Base-by-base conservation (phyloP, 2,329 filamentous ascomycete genomes). In the Verticillium isaacii region DNA sequence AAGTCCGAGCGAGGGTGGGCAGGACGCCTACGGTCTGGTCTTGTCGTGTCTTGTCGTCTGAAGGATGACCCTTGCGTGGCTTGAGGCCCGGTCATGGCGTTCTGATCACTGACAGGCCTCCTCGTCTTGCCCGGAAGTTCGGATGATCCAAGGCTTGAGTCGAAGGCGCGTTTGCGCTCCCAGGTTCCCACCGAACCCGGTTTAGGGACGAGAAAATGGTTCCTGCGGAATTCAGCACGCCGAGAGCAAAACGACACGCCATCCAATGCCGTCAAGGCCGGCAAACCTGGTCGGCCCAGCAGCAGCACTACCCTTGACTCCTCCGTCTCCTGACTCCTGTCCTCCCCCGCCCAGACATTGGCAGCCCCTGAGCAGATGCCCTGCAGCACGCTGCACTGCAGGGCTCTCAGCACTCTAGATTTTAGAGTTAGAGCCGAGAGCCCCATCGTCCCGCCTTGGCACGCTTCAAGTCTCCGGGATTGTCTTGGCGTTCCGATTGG, bases 401-500 rank as follows among this genome's bases (percentile, higher is more conserved):
- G 8, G 45, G 5, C 45, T 7, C 23, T 52, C n/a, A 25, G 45
- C 45, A 52, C 45, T 23, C 45, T 52, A 19, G 19, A 11, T 52
- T 52, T 52, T 52, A 52, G 45, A 52, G 45, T 58, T 58, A 58
- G 57, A 39, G 57, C 32, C 19, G 45, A 52, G 45, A 12, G 45
- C 45, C 17, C 45, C 45, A 52, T 52, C 45, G 19, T 58, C 57
- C 57, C 57, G 57, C 25, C 57, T 58, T 58, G 57, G 57, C 57
- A 19, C 45, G 57, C 57, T 58, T 58, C 57, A 58, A 58, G 57
- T 58, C 57, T 50, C 57, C 57, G 57, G 50, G 25, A 29, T 6
- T 25, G 17, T 52, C 45, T 52, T 52, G 45, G 45, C 45, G 45
- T 52, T 52, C 45, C 45, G 45, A 52, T 52, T 52, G 45, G 45